Evolutionary conservation across 148 eudicot species (phyloP).

Genomic region (Dysphania ambrosioides): DNA sequence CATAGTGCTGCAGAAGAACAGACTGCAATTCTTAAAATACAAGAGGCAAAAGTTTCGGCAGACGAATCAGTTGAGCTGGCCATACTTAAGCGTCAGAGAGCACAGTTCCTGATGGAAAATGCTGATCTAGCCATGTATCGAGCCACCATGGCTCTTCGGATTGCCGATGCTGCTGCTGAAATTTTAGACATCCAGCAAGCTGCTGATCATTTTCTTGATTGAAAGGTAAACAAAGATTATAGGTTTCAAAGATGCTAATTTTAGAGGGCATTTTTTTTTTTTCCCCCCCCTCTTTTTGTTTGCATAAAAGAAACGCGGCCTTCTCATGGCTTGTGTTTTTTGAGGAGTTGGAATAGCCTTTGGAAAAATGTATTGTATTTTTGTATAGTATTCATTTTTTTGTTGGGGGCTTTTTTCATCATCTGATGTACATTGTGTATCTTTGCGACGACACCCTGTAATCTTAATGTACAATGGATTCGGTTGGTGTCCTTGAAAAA

Average conservation of each 20-base stretch:
- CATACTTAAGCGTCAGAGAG: conserved; percentile 61
- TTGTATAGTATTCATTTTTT: not conserved
- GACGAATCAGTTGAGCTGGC: conserved; percentile 47
- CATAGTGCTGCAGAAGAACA: conserved; percentile 43
- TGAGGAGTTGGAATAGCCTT: not conserved
- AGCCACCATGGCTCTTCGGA: conserved; percentile 74
- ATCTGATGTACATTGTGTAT: conserved; percentile 58
- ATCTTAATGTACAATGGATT: conserved; percentile 16
- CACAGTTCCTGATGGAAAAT: conserved; percentile 69
- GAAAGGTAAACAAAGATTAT: conserved; percentile 8
- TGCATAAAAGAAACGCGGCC: not conserved
- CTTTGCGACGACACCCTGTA: conserved; percentile 22
- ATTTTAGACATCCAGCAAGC: conserved; percentile 31
- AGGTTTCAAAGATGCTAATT: conserved; percentile 13
- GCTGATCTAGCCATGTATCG: conserved; percentile 77
- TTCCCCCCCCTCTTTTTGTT: no score
- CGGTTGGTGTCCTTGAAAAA: conserved; percentile 4
- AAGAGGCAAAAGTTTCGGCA: conserved; percentile 65
- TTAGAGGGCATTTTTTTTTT: not conserved
- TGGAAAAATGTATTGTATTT: not conserved
- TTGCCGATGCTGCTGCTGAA: conserved; percentile 61
- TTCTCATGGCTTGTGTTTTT: not conserved
- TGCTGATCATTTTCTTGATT: conserved; percentile 34
- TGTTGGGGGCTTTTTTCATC: conserved; percentile 10
- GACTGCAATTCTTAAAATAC: conserved; percentile 33